phyloP scores from a whole-genome alignment of 805 yeast genomes.

The Scheffersomyces stipitis region DNA sequence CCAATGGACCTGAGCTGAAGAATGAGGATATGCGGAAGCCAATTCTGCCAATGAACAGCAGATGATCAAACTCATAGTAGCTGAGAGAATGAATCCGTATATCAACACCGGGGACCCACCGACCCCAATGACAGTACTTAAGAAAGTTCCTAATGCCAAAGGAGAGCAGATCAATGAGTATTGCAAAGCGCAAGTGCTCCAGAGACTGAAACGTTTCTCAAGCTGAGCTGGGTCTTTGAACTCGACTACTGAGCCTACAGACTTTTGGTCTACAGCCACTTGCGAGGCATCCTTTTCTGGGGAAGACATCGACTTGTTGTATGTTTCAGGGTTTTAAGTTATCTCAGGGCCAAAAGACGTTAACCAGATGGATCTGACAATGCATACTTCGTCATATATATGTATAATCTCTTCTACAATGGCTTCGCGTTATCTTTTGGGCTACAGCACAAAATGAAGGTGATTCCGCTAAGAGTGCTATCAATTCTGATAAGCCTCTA shows the following conservation, averaged over 20 bases:
- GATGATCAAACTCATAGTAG: conserved; percentile 14
- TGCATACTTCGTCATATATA: no score
- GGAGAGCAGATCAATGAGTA: conserved; percentile 19
- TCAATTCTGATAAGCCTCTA: no score
- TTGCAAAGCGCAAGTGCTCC: conserved; percentile 16
- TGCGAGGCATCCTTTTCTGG: background rate
- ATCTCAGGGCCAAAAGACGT: no score
- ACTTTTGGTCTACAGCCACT: background rate
- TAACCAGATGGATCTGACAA: no score
- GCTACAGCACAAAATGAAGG: no score
- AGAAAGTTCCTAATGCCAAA: conserved; percentile 20
- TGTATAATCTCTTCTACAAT: no score
- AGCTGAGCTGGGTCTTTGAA: background rate
- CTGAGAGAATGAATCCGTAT: conserved; percentile 20
- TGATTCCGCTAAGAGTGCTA: no score
- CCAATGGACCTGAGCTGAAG: conserved; percentile 37
- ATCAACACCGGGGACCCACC: conserved; percentile 22
- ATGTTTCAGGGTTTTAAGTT: no score
- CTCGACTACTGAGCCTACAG: background rate
- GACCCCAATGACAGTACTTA: conserved; percentile 20
- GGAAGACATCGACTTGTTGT: no score
- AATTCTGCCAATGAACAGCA: conserved; percentile 26
- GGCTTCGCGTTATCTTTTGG: no score
- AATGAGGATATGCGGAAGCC: conserved; percentile 32
- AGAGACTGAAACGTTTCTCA: conserved; percentile 14